Evolutionary conservation across 768 basidiomycete species (phyloP).

Genomic region (Amanita inopinata): DNA sequence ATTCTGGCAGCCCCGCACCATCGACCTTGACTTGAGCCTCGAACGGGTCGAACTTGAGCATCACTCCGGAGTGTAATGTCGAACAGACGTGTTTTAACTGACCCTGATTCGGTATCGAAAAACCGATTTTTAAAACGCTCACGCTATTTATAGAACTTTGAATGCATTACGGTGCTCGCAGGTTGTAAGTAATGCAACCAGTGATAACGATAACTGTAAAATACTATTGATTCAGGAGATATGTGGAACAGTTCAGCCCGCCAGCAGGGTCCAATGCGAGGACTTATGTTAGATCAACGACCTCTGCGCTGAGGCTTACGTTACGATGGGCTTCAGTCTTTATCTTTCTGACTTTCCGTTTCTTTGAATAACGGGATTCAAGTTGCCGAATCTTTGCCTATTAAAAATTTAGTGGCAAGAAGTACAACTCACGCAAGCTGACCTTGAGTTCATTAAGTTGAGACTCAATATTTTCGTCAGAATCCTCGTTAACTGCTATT

Average conservation of each 20-base stretch:
- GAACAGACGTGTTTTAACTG: not conserved
- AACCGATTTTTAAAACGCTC: not conserved
- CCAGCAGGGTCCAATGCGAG: no score
- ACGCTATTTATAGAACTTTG: not conserved
- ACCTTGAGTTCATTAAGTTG: slow-evolving; percentile 1
- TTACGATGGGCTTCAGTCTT: no score
- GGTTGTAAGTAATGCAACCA: not conserved
- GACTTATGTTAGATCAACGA: no score
- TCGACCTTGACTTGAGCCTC: slow-evolving; percentile 1
- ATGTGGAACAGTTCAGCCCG: no score
- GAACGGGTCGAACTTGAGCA: slow-evolving; percentile 2
- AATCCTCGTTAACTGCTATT: not conserved
- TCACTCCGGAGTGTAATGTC: no score
- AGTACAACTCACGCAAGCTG: not conserved
- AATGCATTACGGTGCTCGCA: not conserved
- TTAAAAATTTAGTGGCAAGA: not conserved
- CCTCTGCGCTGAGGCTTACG: no score
- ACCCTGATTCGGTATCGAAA: no score
- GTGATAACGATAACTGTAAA: not conserved
- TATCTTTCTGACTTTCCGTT: not conserved
- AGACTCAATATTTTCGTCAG: not conserved
- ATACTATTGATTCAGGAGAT: no score
- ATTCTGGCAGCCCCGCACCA: slow-evolving; percentile 1
- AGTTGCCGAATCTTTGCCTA: slow-evolving; percentile 1
- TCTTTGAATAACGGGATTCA: slow-evolving; percentile 3